Evolutionary conservation across 148 eudicot genomes (phyloP).

Genomic region (Camellia sinensis): DNA sequence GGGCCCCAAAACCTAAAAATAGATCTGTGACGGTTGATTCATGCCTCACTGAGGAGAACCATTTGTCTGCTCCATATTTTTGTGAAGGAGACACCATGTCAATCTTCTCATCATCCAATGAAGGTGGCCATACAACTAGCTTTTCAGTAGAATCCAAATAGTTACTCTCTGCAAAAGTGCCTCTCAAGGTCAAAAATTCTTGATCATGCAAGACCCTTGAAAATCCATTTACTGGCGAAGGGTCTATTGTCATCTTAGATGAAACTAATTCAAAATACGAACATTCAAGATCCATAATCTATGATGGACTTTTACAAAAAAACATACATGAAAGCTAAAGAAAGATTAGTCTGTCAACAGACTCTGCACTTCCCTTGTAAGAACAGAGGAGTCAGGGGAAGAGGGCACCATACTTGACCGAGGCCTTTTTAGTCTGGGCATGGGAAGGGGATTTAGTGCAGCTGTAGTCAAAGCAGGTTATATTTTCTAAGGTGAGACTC

Average conservation of each 20-base stretch:
- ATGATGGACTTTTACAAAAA: background rate
- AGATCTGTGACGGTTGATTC: conserved; percentile 71
- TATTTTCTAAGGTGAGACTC: conserved; percentile 91
- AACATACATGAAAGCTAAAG: background rate
- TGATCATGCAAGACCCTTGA: conserved; percentile 91
- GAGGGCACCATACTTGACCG: conserved; percentile 61
- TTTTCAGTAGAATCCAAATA: conserved; percentile 68
- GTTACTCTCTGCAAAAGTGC: conserved; percentile 61
- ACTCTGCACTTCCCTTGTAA: conserved; percentile 58
- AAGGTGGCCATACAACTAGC: conserved; percentile 44
- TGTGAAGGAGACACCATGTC: conserved; percentile 48
- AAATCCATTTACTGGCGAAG: conserved; percentile 56
- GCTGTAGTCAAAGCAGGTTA: conserved; percentile 83
- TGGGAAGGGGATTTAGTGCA: conserved; percentile 74
- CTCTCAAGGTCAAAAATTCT: conserved; percentile 68
- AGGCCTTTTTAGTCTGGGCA: conserved; percentile 74
- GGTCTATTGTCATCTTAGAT: conserved; percentile 56
- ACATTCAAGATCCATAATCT: background rate
- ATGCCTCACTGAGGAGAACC: conserved; percentile 49
- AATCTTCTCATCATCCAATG: conserved; percentile 58
- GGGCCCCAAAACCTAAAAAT: conserved; percentile 66
- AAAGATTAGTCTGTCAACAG: background rate
- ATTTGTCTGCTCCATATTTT: conserved; percentile 50
- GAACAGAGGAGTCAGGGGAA: conserved; percentile 73
- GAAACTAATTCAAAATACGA: conserved; percentile 39